Percentiles rank a stretch among this genome's conserved stretches.
Evolutionary conservation across 345 rosid genomes (phyloP).

Genomic region (Brassica juncea): DNA sequence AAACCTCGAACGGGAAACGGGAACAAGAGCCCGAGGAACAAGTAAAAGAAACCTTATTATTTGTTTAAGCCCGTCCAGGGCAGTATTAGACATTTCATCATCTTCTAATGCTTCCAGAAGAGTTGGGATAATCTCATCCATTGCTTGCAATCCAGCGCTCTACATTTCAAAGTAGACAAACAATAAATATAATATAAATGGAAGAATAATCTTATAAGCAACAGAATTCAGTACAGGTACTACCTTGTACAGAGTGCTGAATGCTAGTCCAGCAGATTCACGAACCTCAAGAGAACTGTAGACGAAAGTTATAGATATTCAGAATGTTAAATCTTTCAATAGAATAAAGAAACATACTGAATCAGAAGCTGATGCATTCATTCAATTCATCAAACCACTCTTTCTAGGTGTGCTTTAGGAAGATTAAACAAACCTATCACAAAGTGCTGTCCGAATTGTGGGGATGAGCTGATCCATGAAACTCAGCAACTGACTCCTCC

Average conservation of each 20-base stretch:
- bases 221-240: conserved; percentile 34
- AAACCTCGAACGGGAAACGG: conserved; percentile 7
- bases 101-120: conserved; percentile 93
- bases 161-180: conserved; percentile 35
- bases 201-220: conserved; percentile 13
- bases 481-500: conserved; percentile 81
- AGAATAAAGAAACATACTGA: conserved; percentile 5
- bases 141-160: conserved; percentile 99
- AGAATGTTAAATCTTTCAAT: conserved; percentile 4
- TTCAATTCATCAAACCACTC: too few species aligned
- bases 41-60: conserved; percentile 63
- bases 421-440: conserved; percentile 69
- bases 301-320: conserved; percentile 5
- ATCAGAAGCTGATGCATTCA: conserved; percentile 3
- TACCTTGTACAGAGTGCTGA: conserved; percentile 98
- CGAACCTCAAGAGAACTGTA: conserved; percentile 83
- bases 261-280: conserved; percentile 96
- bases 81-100: conserved; percentile 85
- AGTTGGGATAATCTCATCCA: conserved; percentile 97
- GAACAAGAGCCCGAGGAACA: conserved; percentile 4
- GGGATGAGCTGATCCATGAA: conserved; percentile 97
- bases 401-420: not conserved
- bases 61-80: conserved; percentile 95
- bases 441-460: conserved; percentile 90
- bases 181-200: not conserved